Evolutionary conservation across 2,329 filamentous ascomycete species (phyloP).

Genomic region (Periconia sp.): DNA sequence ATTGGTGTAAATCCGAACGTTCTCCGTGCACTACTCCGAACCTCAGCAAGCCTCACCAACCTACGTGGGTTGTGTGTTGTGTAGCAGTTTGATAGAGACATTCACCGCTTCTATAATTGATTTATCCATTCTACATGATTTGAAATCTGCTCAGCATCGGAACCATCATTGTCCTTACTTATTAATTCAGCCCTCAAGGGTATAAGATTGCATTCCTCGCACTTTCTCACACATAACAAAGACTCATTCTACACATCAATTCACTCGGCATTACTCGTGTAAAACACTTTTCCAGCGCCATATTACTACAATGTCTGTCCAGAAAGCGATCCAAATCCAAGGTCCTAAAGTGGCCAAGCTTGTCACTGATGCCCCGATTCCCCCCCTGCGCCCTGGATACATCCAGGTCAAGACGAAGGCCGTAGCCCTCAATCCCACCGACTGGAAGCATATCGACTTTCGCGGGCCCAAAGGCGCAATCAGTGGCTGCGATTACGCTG

Average conservation of each 20-base stretch:
- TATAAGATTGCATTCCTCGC: too few relatives aligned
- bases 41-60: too few relatives aligned
- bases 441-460: slow-evolving; percentile 50
- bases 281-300: not conserved
- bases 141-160: too few relatives aligned
- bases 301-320: not conserved
- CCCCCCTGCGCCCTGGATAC: slow-evolving; percentile 42
- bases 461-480: slow-evolving; percentile 45
- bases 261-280: not conserved
- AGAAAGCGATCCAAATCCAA: slow-evolving; percentile 10
- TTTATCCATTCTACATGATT: too few relatives aligned
- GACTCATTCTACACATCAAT: not conserved
- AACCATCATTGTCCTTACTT: too few relatives aligned
- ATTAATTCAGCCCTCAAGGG: too few relatives aligned
- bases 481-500: slow-evolving; percentile 58
- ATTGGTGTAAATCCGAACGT: too few relatives aligned
- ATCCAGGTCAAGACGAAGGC: slow-evolving; percentile 56
- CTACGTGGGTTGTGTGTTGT: too few relatives aligned
- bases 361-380: slow-evolving; percentile 28
- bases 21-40: too few relatives aligned
- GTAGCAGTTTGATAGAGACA: too few relatives aligned
- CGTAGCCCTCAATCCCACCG: slow-evolving; percentile 60
- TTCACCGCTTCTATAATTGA: too few relatives aligned
- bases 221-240: not conserved
- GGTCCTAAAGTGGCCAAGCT: slow-evolving; percentile 6